A percentile compares a stretch with the other conserved stretches of the same genome.
Evolutionary conservation across 768 basidiomycete species (phyloP).

Genomic region (Mycena pura): DNA sequence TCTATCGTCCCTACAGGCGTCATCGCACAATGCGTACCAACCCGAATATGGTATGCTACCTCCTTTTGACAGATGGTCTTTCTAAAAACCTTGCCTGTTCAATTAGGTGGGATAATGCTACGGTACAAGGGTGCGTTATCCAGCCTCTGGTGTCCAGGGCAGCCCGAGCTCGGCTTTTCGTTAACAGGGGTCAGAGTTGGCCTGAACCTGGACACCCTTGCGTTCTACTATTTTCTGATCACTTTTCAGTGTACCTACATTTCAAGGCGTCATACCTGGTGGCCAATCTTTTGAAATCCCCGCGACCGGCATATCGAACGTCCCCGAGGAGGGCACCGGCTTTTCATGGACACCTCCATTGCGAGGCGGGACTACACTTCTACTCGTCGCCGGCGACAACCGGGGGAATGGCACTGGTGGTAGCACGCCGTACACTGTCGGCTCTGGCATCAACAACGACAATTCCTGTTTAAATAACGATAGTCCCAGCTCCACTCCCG

Average conservation of each 20-base stretch:
- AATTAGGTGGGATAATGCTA: conserved; percentile 13
- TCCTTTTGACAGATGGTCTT: conserved; percentile 45
- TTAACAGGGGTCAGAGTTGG: too few relatives aligned
- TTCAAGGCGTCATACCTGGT: conserved; percentile 80
- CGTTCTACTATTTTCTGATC: neutral
- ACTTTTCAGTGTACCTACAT: conserved; percentile 56
- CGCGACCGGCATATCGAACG: conserved; percentile 50
- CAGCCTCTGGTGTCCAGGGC: neutral
- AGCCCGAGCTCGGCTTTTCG: neutral
- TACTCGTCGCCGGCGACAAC: conserved; percentile 71
- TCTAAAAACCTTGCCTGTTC: neutral
- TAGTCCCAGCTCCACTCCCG: conserved; percentile 82
- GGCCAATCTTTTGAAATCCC: conserved; percentile 78
- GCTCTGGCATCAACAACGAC: conserved; percentile 54
- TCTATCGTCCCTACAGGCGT: conserved; percentile 66
- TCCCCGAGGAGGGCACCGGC: conserved; percentile 58
- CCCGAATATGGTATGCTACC: conserved; percentile 71
- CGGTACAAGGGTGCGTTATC: conserved; percentile 21
- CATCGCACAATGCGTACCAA: conserved; percentile 67
- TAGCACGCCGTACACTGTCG: conserved; percentile 63
- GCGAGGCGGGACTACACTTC: conserved; percentile 67
- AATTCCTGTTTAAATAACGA: conserved; percentile 59
- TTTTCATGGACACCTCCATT: conserved; percentile 73
- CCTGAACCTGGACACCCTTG: neutral
- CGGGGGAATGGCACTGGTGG: conserved; percentile 75